Percentiles rank a stretch among this genome's conserved stretches.
phyloP scores from a whole-genome alignment of 352 stramenopile genomes.

The Thraustochytrium sp. region DNA sequence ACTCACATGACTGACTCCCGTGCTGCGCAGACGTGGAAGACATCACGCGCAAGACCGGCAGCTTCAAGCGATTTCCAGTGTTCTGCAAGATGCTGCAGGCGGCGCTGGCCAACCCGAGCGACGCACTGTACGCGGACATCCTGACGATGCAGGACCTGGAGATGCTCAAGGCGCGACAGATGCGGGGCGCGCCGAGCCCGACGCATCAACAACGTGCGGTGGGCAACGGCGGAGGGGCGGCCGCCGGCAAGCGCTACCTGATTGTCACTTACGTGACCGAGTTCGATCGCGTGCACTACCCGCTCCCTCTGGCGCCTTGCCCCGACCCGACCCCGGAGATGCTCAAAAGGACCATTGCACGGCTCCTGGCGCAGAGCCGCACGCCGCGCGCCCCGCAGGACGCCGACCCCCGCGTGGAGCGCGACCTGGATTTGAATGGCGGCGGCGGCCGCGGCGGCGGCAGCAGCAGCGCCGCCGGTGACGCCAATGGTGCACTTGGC shows the following conservation, averaged over 20 bases:
- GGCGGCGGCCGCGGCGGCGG: too few species aligned
- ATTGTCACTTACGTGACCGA: conserved; percentile 86
- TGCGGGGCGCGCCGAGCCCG: not conserved
- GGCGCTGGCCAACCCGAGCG: conserved; percentile 64
- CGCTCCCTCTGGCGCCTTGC: conserved; percentile 70
- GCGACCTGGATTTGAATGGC: too few species aligned
- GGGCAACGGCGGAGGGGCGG: not conserved
- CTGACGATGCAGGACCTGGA: conserved; percentile 75
- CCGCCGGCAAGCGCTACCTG: conserved; percentile 70
- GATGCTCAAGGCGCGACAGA: conserved; percentile 7
- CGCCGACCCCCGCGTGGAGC: not conserved
- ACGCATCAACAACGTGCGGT: not conserved
- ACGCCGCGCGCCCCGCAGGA: not conserved
- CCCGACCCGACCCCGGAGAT: conserved; percentile 62
- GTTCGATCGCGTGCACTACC: conserved; percentile 88
- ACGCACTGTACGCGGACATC: conserved; percentile 79
- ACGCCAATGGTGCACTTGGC: not conserved
- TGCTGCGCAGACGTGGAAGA: conserved; percentile 66
- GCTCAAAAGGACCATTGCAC: conserved; percentile 69
- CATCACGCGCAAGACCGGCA: conserved; percentile 83
- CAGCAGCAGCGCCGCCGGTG: not conserved
- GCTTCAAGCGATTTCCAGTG: conserved; percentile 80
- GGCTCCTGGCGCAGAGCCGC: conserved; percentile 49
- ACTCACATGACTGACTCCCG: not conserved
- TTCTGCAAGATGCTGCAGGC: conserved; percentile 86